These are phyloP conservation scores for Scalesia atractyloides DNA, from an alignment of 129 eudicot genomes.

Conservation along the genomic window DNA sequence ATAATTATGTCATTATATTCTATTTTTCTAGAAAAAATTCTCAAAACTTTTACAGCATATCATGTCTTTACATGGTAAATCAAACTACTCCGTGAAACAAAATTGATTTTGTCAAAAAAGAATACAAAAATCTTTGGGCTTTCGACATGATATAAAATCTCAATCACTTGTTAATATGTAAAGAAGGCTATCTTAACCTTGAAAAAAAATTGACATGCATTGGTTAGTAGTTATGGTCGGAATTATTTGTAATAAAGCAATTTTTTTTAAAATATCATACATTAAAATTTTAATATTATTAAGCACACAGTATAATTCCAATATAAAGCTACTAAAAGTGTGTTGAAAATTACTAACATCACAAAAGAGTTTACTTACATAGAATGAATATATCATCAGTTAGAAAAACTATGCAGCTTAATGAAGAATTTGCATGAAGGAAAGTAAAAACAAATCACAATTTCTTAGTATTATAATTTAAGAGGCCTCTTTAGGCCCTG, in stretches of 20 bases:
- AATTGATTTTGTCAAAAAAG: not conserved
- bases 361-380: not conserved
- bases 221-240: too few relatives aligned
- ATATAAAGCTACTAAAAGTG: conserved; percentile 1
- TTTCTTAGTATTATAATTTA: not conserved
- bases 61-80: not conserved
- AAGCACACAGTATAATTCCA: not conserved
- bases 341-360: not conserved
- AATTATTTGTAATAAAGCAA: too few relatives aligned
- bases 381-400: not conserved
- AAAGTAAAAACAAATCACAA: not conserved
- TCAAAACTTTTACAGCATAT: not conserved
- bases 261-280: too few relatives aligned
- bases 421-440: not conserved
- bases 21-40: not conserved
- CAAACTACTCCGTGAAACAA: not conserved
- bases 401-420: not conserved
- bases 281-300: too few relatives aligned
- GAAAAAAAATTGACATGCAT: not conserved
- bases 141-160: not conserved
- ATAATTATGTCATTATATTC: not conserved
- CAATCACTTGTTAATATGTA: not conserved
- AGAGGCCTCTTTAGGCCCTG: not conserved
- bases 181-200: not conserved
- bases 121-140: not conserved